Evolutionary conservation across 2,329 filamentous ascomycete genomes (phyloP).

Genomic region (Venturia asperata): DNA sequence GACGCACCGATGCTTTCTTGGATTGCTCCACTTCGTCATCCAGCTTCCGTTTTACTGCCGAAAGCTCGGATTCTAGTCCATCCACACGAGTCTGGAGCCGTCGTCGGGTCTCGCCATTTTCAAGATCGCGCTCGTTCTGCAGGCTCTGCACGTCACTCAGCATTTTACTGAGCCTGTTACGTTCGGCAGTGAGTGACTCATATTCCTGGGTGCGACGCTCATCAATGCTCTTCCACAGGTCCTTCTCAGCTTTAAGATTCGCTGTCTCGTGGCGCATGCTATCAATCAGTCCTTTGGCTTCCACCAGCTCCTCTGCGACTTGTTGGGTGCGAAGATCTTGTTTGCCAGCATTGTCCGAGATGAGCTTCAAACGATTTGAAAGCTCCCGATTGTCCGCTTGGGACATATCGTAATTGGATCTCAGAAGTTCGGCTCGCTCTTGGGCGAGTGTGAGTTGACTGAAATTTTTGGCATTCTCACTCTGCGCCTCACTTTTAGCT

Average conservation of each 20-base stretch:
- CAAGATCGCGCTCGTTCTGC: slow-evolving; percentile 83
- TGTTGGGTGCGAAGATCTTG: slow-evolving; percentile 88
- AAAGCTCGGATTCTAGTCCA: slow-evolving; percentile 69
- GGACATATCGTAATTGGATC: slow-evolving; percentile 76
- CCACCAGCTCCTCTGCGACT: slow-evolving; percentile 85
- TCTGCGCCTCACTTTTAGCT: slow-evolving; percentile 76
- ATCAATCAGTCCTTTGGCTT: slow-evolving; percentile 72
- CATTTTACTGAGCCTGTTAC: slow-evolving; percentile 72
- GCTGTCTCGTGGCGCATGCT: slow-evolving; percentile 84
- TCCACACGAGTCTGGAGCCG: slow-evolving; percentile 74
- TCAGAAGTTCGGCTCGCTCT: slow-evolving; percentile 81
- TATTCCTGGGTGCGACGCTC: slow-evolving; percentile 83
- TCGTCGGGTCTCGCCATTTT: slow-evolving; percentile 73
- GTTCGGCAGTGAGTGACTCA: slow-evolving; percentile 75
- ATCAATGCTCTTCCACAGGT: slow-evolving; percentile 90
- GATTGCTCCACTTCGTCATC: slow-evolving; percentile 74
- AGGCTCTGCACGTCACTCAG: slow-evolving; percentile 80
- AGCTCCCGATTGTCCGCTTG: slow-evolving; percentile 80
- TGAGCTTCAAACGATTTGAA: slow-evolving; percentile 68
- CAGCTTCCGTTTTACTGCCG: slow-evolving; percentile 72
- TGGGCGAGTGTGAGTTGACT: slow-evolving; percentile 76
- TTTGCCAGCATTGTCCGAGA: slow-evolving; percentile 78
- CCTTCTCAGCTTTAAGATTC: slow-evolving; percentile 91
- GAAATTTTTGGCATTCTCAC: slow-evolving; percentile 69
- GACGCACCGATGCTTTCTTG: slow-evolving; percentile 73